phyloP scores from a whole-genome alignment of 2,329 filamentous ascomycete species.

The Clonostachys sp. region DNA sequence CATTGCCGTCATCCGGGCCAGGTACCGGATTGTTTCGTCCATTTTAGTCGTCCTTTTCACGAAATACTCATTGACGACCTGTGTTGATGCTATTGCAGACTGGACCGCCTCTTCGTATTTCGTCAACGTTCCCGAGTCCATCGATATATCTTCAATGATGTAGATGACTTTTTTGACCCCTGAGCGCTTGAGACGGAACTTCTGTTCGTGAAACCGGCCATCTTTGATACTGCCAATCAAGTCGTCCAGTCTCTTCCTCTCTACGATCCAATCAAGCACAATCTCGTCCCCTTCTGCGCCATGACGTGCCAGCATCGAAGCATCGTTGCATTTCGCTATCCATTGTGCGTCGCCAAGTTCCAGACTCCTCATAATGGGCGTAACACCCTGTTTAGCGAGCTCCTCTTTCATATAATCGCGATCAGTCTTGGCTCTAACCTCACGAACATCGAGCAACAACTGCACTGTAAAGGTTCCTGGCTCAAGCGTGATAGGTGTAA shows the following conservation, averaged over 20 bases:
- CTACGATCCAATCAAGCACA: slow-evolving; percentile 75
- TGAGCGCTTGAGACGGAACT: slow-evolving; percentile 69
- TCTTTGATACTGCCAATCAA: slow-evolving; percentile 78
- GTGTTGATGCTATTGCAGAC: slow-evolving; percentile 71
- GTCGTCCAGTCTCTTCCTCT: slow-evolving; percentile 77
- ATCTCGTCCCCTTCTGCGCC: slow-evolving; percentile 65
- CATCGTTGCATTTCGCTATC: slow-evolving; percentile 69
- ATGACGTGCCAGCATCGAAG: slow-evolving; percentile 45
- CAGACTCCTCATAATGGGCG: slow-evolving; percentile 62
- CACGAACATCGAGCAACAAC: slow-evolving; percentile 69
- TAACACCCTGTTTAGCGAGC: slow-evolving; percentile 60
- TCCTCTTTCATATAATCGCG: slow-evolving; percentile 74
- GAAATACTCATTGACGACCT: slow-evolving; percentile 76
- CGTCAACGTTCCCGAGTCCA: slow-evolving; percentile 47
- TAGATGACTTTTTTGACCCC: slow-evolving; percentile 76
- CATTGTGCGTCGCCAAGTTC: slow-evolving; percentile 74
- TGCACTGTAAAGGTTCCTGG: slow-evolving; percentile 68
- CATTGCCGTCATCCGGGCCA: slow-evolving; percentile 66
- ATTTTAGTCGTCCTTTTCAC: slow-evolving; percentile 71
- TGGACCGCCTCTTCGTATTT: slow-evolving; percentile 64
- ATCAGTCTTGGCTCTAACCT: slow-evolving; percentile 68
- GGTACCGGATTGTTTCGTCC: slow-evolving; percentile 74
- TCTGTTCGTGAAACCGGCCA: slow-evolving; percentile 78
- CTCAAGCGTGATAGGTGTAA: slow-evolving; percentile 56
- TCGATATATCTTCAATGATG: slow-evolving; percentile 67